Evolutionary conservation across 768 basidiomycete genomes (phyloP).

Genomic region (Boletales sp.): DNA sequence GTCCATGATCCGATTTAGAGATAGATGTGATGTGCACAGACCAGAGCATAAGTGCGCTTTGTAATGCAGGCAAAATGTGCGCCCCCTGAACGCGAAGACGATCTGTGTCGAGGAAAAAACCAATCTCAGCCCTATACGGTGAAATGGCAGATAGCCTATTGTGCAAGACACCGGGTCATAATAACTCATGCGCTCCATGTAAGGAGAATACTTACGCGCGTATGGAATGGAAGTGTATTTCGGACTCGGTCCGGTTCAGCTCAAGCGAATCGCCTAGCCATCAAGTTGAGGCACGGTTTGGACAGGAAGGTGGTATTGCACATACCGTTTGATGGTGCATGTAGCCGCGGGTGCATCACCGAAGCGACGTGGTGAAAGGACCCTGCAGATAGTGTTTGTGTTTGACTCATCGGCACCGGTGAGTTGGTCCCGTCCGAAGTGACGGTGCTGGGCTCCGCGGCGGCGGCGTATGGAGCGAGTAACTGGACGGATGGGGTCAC

Average conservation of each 20-base stretch:
- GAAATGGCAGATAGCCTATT: conserved; percentile 39
- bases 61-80: conserved; percentile 46
- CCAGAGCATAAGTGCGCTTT: conserved; percentile 50
- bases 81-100: conserved; percentile 42
- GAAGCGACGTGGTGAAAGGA: background rate
- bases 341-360: background rate
- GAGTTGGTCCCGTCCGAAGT: background rate
- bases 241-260: background rate
- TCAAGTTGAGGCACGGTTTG: background rate
- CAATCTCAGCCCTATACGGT: conserved; percentile 54
- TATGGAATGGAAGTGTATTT: background rate
- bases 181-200: background rate
- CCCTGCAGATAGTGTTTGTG: background rate
- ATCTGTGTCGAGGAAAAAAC: conserved; percentile 58
- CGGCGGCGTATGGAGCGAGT: conserved; percentile 43
- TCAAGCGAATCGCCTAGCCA: background rate
- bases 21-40: conserved; percentile 44
- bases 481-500: conserved; percentile 46
- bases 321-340: conserved; percentile 1
- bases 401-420: background rate
- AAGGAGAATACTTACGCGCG: conserved; percentile 9
- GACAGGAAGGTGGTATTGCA: background rate
- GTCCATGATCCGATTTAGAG: conserved; percentile 35
- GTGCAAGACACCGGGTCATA: background rate
- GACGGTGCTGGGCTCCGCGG: background rate